phyloP scores from a whole-genome alignment of 148 eudicot species.

The Chenopodium album region DNA sequence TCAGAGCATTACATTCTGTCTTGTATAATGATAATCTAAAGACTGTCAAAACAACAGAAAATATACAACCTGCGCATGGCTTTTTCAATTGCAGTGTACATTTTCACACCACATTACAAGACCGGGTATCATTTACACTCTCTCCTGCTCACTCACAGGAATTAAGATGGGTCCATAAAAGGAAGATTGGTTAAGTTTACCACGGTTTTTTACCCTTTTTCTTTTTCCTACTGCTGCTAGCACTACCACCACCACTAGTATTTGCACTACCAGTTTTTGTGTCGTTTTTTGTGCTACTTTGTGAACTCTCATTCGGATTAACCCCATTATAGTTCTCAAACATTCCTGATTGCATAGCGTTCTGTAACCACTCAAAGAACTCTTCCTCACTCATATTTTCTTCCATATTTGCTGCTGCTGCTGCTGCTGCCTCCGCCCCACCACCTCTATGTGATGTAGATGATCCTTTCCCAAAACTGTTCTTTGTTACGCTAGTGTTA shows the following conservation, averaged over 20 bases:
- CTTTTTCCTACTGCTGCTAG: slow-evolving; percentile 58
- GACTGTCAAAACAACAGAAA: slow-evolving; percentile 4
- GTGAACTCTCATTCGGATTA: slow-evolving; percentile 39
- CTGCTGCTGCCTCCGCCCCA: slow-evolving; percentile 36
- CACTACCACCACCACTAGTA: slow-evolving; percentile 31
- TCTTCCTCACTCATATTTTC: slow-evolving; percentile 91
- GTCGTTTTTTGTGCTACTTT: slow-evolving; percentile 14
- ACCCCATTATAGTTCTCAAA: slow-evolving; percentile 58
- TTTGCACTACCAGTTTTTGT: slow-evolving; percentile 25
- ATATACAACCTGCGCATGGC: slow-evolving; percentile 25
- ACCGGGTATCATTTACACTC: background rate
- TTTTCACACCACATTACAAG: slow-evolving; percentile 21
- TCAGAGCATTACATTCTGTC: slow-evolving; percentile 5
- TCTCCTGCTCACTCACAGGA: background rate
- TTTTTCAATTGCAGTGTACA: slow-evolving; percentile 12
- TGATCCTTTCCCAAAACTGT: slow-evolving; percentile 49
- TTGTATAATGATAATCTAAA: background rate
- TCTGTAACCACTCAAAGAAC: slow-evolving; percentile 83
- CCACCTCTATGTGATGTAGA: slow-evolving; percentile 52
- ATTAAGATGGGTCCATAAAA: background rate
- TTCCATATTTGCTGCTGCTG: slow-evolving; percentile 46
- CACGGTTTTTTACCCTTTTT: slow-evolving; percentile 85
- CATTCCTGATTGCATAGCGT: slow-evolving; percentile 67
- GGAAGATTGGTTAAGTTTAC: slow-evolving; percentile 18
- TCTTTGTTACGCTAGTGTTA: slow-evolving; percentile 70